Conservation (phyloP, 352 stramenopile genomes). For the Globisporangium solare region DNA sequence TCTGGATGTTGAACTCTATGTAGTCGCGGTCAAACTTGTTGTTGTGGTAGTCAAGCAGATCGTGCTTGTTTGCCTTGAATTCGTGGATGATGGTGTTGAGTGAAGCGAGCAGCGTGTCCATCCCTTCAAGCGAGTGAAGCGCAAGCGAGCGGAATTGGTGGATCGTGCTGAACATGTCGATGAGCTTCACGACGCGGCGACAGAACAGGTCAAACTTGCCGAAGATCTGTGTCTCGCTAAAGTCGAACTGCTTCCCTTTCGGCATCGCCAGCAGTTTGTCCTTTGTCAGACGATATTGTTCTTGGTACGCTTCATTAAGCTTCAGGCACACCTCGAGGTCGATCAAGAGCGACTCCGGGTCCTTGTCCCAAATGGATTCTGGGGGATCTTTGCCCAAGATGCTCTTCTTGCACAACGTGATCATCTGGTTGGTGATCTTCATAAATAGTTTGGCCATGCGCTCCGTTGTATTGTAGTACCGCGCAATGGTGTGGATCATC, state of each 20-base stretch:
- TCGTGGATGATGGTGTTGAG: constrained; percentile 83
- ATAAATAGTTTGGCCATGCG: constrained; percentile 89
- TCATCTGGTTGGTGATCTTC: constrained; percentile 91
- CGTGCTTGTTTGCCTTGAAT: constrained; percentile 76
- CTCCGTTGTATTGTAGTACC: constrained; percentile 89
- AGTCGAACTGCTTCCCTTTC: constrained; percentile 90
- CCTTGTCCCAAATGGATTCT: constrained; percentile 74
- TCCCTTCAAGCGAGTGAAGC: constrained; percentile 89
- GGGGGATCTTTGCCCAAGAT: constrained; percentile 51
- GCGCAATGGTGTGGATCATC: constrained; percentile 88
- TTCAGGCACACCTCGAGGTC: constrained; percentile 77
- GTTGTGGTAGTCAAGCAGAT: constrained; percentile 85
- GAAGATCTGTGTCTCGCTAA: constrained; percentile 89
- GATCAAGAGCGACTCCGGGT: constrained; percentile 56
- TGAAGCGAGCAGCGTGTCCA: constrained; percentile 70
- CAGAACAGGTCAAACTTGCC: constrained; percentile 91
- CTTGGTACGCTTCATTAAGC: constrained; percentile 89
- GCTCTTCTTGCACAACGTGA: constrained; percentile 68
- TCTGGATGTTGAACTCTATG: constrained; percentile 93
- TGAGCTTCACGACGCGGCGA: constrained; percentile 84
- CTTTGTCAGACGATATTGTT: constrained; percentile 87
- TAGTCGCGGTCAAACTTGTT: constrained; percentile 93
- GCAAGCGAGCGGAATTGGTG: constrained; percentile 89
- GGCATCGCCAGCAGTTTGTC: constrained; percentile 87
- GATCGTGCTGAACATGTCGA: constrained; percentile 91